Conservation (phyloP, 352 stramenopile genomes). For the Globisporangium spiculum region DNA sequence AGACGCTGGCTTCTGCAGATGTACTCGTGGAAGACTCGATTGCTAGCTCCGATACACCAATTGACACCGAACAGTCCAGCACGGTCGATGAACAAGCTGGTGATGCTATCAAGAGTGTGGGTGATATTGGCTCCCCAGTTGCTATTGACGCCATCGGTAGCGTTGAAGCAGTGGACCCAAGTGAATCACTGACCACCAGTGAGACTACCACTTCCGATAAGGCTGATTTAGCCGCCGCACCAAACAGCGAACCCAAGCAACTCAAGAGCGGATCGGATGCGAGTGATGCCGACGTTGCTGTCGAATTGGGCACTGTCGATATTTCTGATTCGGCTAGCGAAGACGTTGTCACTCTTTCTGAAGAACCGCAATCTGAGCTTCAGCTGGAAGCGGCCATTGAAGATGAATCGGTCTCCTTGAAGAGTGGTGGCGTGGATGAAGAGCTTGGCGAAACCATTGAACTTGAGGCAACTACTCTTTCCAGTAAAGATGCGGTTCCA, state of each 20-base stretch:
- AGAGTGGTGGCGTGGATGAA: not conserved
- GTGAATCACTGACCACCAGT: not conserved
- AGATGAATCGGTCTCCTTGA: not conserved
- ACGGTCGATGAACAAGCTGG: not conserved
- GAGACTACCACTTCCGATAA: not conserved
- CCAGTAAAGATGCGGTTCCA: not conserved
- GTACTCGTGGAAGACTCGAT: not conserved
- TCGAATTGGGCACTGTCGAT: not conserved
- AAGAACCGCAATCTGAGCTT: not conserved
- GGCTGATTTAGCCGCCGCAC: not conserved
- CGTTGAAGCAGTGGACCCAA: constrained; percentile 2
- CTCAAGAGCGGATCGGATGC: not conserved
- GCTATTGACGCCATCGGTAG: constrained; percentile 6
- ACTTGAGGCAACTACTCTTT: not conserved
- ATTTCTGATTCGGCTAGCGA: not conserved
- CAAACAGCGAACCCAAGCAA: not conserved
- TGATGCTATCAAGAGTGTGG: not conserved
- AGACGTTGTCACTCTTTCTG: not conserved
- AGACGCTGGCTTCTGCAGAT: not conserved
- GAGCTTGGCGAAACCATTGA: too few species aligned
- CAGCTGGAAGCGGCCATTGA: not conserved
- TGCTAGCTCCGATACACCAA: not conserved
- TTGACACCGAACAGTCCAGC: not conserved
- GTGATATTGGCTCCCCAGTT: not conserved
- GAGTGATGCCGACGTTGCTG: not conserved